Evolutionary conservation across 768 basidiomycete genomes (phyloP).

Genomic region (Cyclocybe cylindracea): DNA sequence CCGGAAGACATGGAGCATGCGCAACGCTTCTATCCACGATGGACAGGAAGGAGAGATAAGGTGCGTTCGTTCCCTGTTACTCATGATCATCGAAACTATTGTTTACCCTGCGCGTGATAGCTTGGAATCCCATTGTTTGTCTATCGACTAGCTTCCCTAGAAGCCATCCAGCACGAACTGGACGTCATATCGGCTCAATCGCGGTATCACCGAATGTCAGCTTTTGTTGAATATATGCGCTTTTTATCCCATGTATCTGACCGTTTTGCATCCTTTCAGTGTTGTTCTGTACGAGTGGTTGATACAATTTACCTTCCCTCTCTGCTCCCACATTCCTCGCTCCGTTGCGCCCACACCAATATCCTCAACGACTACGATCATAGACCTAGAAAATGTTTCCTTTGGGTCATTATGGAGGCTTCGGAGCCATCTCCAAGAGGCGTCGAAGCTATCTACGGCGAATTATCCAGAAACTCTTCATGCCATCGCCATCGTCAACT

Average conservation of each 20-base stretch:
- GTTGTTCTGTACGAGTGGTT: conserved; percentile 68
- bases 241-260: not conserved
- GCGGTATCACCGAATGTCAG: conserved; percentile 73
- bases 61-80: conserved; percentile 31
- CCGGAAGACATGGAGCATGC: conserved; percentile 59
- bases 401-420: conserved; percentile 69
- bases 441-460: conserved; percentile 71
- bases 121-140: conserved; percentile 74
- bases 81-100: not conserved
- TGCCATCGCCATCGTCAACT: conserved; percentile 71
- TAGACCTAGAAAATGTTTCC: conserved; percentile 68
- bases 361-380: conserved; percentile 64
- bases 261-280: conserved; percentile 31
- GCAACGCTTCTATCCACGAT: conserved; percentile 72
- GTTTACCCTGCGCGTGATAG: conserved; percentile 29
- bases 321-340: conserved; percentile 65
- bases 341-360: conserved; percentile 51
- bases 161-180: conserved; percentile 60
- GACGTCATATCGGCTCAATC: conserved; percentile 51
- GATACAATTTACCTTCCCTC: conserved; percentile 60
- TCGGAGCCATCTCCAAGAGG: conserved; percentile 72
- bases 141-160: conserved; percentile 68
- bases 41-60: conserved; percentile 81
- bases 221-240: not conserved
- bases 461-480: conserved; percentile 82